These are phyloP conservation scores for Trifolium fragiferum DNA, from an alignment of 306 rosid species.

Conservation along the genomic window DNA sequence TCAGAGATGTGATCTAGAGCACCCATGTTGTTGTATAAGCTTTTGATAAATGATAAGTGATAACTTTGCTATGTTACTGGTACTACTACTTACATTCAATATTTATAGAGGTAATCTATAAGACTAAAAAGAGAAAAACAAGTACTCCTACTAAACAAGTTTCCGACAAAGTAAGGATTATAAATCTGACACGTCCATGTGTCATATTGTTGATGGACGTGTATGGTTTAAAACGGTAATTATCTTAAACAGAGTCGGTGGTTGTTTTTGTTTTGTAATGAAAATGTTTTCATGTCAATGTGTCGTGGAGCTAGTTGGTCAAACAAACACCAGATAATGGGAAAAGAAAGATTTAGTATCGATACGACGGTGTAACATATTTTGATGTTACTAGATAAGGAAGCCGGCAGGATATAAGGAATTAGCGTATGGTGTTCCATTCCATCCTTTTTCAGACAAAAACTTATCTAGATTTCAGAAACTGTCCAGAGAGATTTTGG, in stretches of 20 bases:
- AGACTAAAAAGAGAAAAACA: neutral
- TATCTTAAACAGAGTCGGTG: neutral
- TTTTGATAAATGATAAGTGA: neutral
- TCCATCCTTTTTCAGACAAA: neutral
- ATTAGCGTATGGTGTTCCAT: neutral
- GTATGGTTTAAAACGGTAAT: neutral
- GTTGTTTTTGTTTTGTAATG: slow-evolving; percentile 16
- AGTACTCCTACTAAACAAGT: too few relatives aligned
- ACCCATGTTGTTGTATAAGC: slow-evolving; percentile 41
- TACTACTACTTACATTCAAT: neutral
- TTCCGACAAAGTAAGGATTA: neutral
- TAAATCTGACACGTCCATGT: neutral
- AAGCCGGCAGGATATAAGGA: neutral
- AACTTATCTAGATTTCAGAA: too few relatives aligned
- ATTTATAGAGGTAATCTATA: slow-evolving; percentile 16
- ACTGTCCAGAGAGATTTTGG: too few relatives aligned
- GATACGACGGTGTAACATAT: neutral
- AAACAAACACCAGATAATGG: neutral
- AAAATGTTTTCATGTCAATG: neutral
- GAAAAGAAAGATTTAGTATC: neutral
- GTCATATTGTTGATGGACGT: neutral
- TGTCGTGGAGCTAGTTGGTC: neutral
- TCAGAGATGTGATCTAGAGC: slow-evolving; percentile 59
- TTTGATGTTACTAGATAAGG: neutral
- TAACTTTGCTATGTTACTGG: neutral